Evolutionary conservation across 2,329 filamentous ascomycete genomes (phyloP).

Genomic region (Scytalidium lignicola): DNA sequence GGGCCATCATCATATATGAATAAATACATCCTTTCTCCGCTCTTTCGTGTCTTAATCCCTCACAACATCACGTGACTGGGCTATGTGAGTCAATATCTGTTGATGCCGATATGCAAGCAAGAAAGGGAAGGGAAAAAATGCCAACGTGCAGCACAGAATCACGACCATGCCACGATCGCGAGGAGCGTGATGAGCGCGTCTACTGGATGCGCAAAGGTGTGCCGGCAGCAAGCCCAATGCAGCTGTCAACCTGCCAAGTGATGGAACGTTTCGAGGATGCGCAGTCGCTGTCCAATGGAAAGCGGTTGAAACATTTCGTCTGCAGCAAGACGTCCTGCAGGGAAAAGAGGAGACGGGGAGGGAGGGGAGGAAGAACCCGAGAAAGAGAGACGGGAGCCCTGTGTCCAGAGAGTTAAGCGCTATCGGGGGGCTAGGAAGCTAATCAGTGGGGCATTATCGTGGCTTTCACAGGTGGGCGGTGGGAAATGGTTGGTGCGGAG

Average conservation of each 20-base stretch:
- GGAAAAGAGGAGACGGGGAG: too few species aligned
- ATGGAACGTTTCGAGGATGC: constrained; percentile 6
- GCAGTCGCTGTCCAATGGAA: constrained; percentile 13
- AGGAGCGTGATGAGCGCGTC: constrained; percentile 14
- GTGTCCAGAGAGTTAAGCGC: too few species aligned
- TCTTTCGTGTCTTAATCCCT: not conserved
- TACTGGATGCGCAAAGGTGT: constrained; percentile 14
- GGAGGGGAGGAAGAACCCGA: too few species aligned
- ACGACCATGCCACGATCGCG: constrained; percentile 23
- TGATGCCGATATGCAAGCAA: not conserved
- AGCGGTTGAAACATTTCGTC: constrained; percentile 11
- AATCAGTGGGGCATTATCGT: too few species aligned
- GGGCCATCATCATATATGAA: not conserved
- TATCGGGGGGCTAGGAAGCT: too few species aligned
- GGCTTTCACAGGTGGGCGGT: not conserved
- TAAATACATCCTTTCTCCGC: not conserved
- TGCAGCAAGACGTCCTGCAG: not conserved
- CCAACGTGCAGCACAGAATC: constrained; percentile 12
- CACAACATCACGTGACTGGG: constrained; percentile 1
- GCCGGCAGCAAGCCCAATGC: constrained; percentile 9
- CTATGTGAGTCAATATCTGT: constrained; percentile 9
- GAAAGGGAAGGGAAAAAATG: not conserved
- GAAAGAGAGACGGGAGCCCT: too few species aligned
- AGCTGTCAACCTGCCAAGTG: constrained; percentile 1
- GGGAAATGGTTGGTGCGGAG: not conserved